A percentile compares a stretch with the other conserved stretches of the same genome.
These are phyloP conservation scores for Umbelopsis isabellina DNA, from an alignment of 192 early-diverging fungal species.

Conservation along the genomic window DNA sequence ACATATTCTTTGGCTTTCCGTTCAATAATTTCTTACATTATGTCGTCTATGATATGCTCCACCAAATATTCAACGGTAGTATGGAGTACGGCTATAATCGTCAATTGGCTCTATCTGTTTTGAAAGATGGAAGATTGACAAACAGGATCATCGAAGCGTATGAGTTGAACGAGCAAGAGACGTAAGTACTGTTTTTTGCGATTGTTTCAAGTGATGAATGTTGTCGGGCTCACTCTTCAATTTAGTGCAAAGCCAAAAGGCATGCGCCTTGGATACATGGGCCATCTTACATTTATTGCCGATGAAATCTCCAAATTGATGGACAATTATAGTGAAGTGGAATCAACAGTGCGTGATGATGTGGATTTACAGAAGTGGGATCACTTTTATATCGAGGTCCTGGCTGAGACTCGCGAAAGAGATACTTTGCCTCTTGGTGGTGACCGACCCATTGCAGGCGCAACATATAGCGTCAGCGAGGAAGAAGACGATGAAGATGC, in stretches of 20 bases:
- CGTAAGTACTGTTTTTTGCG: conserved; percentile 48
- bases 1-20: conserved; percentile 91
- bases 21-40: conserved; percentile 99
- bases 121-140: conserved; percentile 86
- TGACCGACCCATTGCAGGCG: conserved; percentile 43
- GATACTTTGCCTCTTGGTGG: conserved; percentile 52
- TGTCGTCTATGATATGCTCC: conserved; percentile 98
- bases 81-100: conserved; percentile 67
- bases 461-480: conserved; percentile 22
- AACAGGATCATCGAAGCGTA: conserved; percentile 85
- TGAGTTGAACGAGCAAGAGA: conserved; percentile 77
- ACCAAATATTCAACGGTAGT: conserved; percentile 95
- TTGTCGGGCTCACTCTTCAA: not conserved
- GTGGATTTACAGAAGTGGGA: conserved; percentile 59
- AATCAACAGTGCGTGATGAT: conserved; percentile 38
- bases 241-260: conserved; percentile 82
- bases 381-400: conserved; percentile 43
- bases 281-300: conserved; percentile 95
- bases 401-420: conserved; percentile 31
- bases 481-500: conserved; percentile 37
- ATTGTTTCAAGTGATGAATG: not conserved
- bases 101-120: conserved; percentile 63
- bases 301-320: conserved; percentile 93
- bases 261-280: conserved; percentile 95
- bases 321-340: conserved; percentile 62